Base-by-base conservation (phyloP, 164 flowering plant genomes). In the Malania oleifera region DNA sequence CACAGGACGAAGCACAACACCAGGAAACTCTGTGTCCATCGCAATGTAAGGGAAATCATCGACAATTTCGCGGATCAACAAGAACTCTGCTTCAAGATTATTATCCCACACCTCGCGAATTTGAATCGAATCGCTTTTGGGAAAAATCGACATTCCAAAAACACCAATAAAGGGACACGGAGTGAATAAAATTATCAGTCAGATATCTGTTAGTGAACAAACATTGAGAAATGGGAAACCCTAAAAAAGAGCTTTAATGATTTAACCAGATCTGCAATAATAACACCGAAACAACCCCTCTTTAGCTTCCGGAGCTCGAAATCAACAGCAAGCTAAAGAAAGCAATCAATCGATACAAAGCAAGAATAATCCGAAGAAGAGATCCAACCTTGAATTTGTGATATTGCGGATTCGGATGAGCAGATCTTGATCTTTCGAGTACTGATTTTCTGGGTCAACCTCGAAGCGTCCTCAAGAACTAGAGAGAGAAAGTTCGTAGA, bases 11-110 rank as follows among this genome's bases (percentile, higher is more conserved):
- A 81, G 62, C 29, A 81, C 83, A 19, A 81, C 73, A 0, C 85
- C 85, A 0, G 85, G 85, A 28, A 76, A 81, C 69, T 81, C 83
- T 0, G 83, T 76, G 39, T 78, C 85, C 83, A 81, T 81, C 1
- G 80, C 82, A 1, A 78, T 58, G 59, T 73, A 75, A 22, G 55
- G 71, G 46, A 15, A 78, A 24, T 62, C 56, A 35, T 73, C 80
- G 35, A 75, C 82, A 41, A 78, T 63, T 27, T 67, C 74, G 17
- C 76, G 72, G 52, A 78, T 78, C 59, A 78, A 38, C 13, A 52
- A 73, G 40, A 78, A 70, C 48, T 78, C 82, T 2, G 48, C 55
- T 14, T 70, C 82, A 0, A 78, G 68, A 66, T 78, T 78, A 50
- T 75, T 70, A 31, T 62, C 53, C 82, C 82, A 78, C 1, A 78